These are phyloP conservation scores for Phytophthora idaei DNA, from an alignment of 352 stramenopile species.

Conservation along the genomic window DNA sequence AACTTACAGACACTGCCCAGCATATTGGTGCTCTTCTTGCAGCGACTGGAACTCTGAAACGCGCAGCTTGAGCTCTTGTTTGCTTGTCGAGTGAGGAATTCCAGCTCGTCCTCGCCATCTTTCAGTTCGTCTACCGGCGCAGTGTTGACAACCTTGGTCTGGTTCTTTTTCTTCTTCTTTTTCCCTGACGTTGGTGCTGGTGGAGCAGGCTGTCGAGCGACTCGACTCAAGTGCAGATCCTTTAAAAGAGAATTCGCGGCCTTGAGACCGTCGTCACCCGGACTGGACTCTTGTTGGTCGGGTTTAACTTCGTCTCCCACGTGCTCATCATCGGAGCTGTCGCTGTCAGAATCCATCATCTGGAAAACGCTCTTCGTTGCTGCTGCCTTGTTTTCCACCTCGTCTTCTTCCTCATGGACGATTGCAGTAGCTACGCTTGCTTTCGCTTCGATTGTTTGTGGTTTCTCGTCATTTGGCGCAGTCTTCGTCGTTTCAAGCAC, in stretches of 20 bases:
- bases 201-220: slow-evolving; percentile 48
- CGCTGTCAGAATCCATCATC: slow-evolving; percentile 40
- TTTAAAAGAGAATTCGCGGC: slow-evolving; percentile 55
- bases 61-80: slow-evolving; percentile 58
- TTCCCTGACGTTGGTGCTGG: slow-evolving; percentile 30
- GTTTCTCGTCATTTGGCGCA: slow-evolving; percentile 11
- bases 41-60: slow-evolving; percentile 51
- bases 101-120: slow-evolving; percentile 73
- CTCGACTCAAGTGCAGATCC: slow-evolving; percentile 64
- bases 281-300: neutral
- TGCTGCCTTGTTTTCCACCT: slow-evolving; percentile 26
- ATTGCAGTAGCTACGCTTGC: slow-evolving; percentile 3
- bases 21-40: slow-evolving; percentile 65
- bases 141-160: slow-evolving; percentile 23
- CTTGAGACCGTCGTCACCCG: slow-evolving; percentile 16
- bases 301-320: slow-evolving; percentile 24
- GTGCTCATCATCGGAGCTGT: slow-evolving; percentile 36
- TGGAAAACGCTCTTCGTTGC: slow-evolving; percentile 51
- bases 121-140: slow-evolving; percentile 36
- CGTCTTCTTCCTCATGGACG: slow-evolving; percentile 22
- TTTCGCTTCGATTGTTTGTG: neutral
- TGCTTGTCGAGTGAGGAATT: slow-evolving; percentile 69
- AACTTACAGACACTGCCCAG: slow-evolving; percentile 78
- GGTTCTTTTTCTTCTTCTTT: slow-evolving; percentile 58
- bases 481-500: slow-evolving; percentile 7